phyloP scores from a whole-genome alignment of 2,329 filamentous ascomycete species.

The Raffaelea ambrosiae region DNA sequence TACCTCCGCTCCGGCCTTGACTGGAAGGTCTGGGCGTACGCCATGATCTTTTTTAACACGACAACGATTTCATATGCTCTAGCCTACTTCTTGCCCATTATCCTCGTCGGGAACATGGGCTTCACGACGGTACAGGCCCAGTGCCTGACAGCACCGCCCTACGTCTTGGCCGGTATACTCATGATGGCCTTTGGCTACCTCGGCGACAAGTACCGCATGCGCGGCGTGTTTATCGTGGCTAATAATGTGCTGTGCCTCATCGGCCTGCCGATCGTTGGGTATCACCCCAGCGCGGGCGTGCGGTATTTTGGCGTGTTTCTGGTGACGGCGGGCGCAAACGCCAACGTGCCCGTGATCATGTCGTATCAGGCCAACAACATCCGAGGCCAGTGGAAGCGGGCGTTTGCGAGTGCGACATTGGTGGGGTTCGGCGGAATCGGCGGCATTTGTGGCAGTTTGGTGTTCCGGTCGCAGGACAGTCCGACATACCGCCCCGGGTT shows the following conservation, averaged over 20 bases:
- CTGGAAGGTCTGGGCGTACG: constrained; percentile 55
- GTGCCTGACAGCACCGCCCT: constrained; percentile 64
- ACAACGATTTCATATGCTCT: constrained; percentile 69
- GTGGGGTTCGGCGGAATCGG: constrained; percentile 72
- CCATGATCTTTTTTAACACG: constrained; percentile 52
- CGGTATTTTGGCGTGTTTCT: constrained; percentile 71
- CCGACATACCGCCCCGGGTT: constrained; percentile 47
- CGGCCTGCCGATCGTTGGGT: constrained; percentile 67
- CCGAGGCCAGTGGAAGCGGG: constrained; percentile 81
- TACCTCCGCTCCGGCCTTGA: constrained; percentile 41
- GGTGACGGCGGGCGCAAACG: constrained; percentile 66
- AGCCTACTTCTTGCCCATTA: constrained; percentile 71
- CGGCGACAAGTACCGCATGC: constrained; percentile 58
- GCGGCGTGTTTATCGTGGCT: constrained; percentile 56
- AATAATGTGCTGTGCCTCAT: constrained; percentile 51
- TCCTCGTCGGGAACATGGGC: constrained; percentile 54
- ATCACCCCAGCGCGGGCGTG: constrained; percentile 42
- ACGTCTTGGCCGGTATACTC: constrained; percentile 53
- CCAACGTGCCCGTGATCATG: constrained; percentile 67
- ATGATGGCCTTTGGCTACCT: constrained; percentile 53
- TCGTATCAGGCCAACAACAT: constrained; percentile 85
- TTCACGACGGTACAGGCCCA: constrained; percentile 57
- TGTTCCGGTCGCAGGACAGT: constrained; percentile 55
- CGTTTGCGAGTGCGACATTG: constrained; percentile 66
- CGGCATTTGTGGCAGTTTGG: constrained; percentile 65